Percentiles rank a stretch among this genome's conserved stretches.
Evolutionary conservation across 371 early-diverging fungal species (phyloP).

Genomic region (Saksenaea oblongispora): DNA sequence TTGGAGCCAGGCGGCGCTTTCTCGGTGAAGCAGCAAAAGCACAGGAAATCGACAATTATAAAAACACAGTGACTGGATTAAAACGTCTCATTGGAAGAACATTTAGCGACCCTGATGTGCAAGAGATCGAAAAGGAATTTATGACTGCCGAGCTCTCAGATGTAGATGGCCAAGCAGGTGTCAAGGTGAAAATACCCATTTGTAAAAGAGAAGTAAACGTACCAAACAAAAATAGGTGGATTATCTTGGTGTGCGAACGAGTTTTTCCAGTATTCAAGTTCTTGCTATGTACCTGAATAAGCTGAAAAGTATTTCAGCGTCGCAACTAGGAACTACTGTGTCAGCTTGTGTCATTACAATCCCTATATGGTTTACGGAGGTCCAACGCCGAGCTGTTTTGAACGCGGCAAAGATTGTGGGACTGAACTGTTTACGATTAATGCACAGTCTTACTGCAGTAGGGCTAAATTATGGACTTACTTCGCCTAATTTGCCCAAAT

Average conservation of each 20-base stretch:
- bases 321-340: constrained; percentile 78
- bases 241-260: constrained; percentile 70
- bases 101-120: constrained; percentile 86
- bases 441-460: constrained; percentile 90
- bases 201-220: not conserved
- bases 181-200: constrained; percentile 78
- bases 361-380: constrained; percentile 92
- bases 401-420: constrained; percentile 89
- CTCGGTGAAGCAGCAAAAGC: constrained; percentile 96
- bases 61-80: constrained; percentile 90
- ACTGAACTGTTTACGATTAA: constrained; percentile 83
- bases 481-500: constrained; percentile 91
- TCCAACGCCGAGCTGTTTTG: constrained; percentile 84
- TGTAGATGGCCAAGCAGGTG: constrained; percentile 85
- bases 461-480: constrained; percentile 96
- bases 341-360: constrained; percentile 91
- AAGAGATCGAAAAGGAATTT: constrained; percentile 78
- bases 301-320: constrained; percentile 83
- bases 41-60: constrained; percentile 92
- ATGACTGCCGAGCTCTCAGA: constrained; percentile 81
- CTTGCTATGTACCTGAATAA: constrained; percentile 89
- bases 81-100: constrained; percentile 97
- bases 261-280: constrained; percentile 85
- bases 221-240: constrained; percentile 51
- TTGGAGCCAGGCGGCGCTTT: constrained; percentile 92